Evolutionary conservation across 352 stramenopile genomes (phyloP), one percentile per base, ranked within the genome.

Genomic region (Phytophthora megakarya): DNA sequence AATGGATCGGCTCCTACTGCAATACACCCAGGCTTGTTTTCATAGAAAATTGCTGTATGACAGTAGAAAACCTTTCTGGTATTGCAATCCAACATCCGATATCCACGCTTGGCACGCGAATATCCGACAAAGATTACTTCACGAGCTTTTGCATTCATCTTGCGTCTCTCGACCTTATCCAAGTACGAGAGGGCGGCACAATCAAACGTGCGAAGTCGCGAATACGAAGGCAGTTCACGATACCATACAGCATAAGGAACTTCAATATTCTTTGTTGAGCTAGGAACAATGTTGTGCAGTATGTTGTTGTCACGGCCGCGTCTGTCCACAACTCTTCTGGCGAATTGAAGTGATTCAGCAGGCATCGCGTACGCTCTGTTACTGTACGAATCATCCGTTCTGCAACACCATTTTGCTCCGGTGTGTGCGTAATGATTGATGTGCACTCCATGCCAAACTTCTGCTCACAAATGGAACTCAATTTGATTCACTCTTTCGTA

Each of bases 321-420:
- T 65, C 62, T 28, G 62, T 56, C 57, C 57, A 72, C 26, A 72
- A 40, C 38, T 47, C 33, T 40, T 62, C 5, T 5, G 64, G 56
- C 47, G 67, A 21, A 22, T 38, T 12, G 11, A 62, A 69, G 44
- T 72, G 56, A 12, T 37, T 39, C 19, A 76, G 12, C 22, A 73
- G 16, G 4, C 55, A 65, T 2, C 61, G 28, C 16, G 61, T 57
- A 23, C 59, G 62, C 21, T 73, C 68, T 0, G 54, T 72, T 3
- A 67, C n/a, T 3, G 62, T 73, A 5, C 61, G 60, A 42, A 64
- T 60, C 13, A 63, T 46, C 5, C 67, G 37, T 21, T 75, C 61
- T 11, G 53, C 47, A 38, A 70, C 45, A 26, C 22, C 64, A 40
- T 72, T 67, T 33, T 65, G 52, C n/a, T 66, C 64, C 9, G 56